phyloP scores from a whole-genome alignment of 2,329 filamentous ascomycete species.

The Trichophyton simii region DNA sequence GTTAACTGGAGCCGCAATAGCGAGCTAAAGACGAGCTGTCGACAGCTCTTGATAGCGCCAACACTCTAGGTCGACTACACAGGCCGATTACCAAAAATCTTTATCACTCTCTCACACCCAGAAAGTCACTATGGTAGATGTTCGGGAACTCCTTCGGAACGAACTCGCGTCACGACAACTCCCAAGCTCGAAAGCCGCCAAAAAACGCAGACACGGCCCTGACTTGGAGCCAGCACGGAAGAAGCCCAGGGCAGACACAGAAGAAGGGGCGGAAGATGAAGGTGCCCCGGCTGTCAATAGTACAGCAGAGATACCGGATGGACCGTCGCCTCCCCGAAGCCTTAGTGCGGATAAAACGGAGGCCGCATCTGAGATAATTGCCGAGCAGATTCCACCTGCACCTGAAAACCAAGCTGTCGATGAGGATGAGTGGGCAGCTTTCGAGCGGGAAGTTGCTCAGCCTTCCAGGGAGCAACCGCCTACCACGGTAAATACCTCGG shows the following conservation, averaged over 20 bases:
- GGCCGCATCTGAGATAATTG: slow-evolving; percentile 10
- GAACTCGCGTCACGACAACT: slow-evolving; percentile 64
- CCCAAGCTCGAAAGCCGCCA: slow-evolving; percentile 41
- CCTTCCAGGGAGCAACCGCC: slow-evolving; percentile 25
- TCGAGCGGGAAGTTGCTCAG: slow-evolving; percentile 65
- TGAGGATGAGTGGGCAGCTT: slow-evolving; percentile 76
- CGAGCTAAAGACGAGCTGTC: no score
- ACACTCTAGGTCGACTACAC: not conserved
- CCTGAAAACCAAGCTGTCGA: slow-evolving; percentile 35
- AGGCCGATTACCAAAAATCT: not conserved
- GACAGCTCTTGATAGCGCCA: no score
- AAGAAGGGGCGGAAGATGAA: slow-evolving; percentile 17
- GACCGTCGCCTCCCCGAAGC: slow-evolving; percentile 10
- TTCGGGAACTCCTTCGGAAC: slow-evolving; percentile 64
- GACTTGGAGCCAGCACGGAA: slow-evolving; percentile 32
- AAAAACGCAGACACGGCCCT: slow-evolving; percentile 44
- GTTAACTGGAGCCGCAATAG: no score
- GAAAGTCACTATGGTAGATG: slow-evolving; percentile 51
- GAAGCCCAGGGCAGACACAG: slow-evolving; percentile 27
- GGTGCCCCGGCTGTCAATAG: slow-evolving; percentile 15
- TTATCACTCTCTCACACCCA: not conserved
- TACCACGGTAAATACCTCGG: slow-evolving; percentile 29
- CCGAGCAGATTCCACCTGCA: not conserved
- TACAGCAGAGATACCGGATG: slow-evolving; percentile 13
- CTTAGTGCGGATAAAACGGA: not conserved